Evolutionary conservation across 257 asterid species (phyloP).

Genomic region (Solanum tarapatanum): DNA sequence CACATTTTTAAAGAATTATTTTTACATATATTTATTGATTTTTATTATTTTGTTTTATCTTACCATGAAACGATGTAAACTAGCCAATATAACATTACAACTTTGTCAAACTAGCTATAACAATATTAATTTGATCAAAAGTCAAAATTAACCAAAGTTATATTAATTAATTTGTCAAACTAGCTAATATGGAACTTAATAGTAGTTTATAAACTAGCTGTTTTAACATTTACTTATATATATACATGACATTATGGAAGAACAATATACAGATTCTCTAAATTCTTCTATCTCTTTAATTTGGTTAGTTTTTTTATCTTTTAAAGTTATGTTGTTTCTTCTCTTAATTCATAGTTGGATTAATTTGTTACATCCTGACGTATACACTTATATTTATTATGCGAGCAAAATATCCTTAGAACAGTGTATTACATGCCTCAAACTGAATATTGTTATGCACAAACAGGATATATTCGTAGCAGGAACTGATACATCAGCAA

Average conservation of each 20-base stretch:
- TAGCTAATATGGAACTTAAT: background rate
- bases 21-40: background rate
- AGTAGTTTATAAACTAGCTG: background rate
- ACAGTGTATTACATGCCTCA: background rate
- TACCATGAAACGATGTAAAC: background rate
- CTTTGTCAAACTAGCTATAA: background rate
- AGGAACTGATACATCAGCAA: conserved; percentile 8
- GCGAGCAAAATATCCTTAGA: background rate
- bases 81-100: background rate
- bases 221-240: background rate
- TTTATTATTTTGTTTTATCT: background rate
- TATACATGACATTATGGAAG: background rate
- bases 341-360: background rate
- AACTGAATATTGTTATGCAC: background rate
- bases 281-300: background rate
- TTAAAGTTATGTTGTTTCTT: background rate
- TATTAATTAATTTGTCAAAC: background rate
- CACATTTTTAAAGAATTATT: background rate
- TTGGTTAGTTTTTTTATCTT: too few relatives aligned
- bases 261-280: background rate
- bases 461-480: conserved; percentile 8
- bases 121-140: background rate
- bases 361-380: background rate
- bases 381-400: background rate
- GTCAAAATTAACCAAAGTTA: background rate